Evolutionary conservation across 2,329 filamentous ascomycete species (phyloP), one percentile per base, ranked within the genome.

Genomic region (Paecilomyces dactylethromorphus): DNA sequence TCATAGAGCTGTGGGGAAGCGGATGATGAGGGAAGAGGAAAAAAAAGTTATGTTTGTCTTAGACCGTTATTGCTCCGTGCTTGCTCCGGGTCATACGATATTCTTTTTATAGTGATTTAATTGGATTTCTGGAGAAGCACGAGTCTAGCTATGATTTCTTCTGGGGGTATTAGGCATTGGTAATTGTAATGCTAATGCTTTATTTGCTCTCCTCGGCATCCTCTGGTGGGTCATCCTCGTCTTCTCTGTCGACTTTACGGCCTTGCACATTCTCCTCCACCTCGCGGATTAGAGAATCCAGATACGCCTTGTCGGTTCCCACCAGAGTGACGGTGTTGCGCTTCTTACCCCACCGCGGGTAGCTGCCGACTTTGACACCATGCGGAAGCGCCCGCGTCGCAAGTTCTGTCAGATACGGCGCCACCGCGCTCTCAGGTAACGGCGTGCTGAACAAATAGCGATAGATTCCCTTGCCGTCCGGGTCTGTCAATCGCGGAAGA

Each of bases 301-400:
- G 83, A 66, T 85, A 93, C 24, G 84, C 87, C 64, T 83, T 80
- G 70, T 97, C 89, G 64, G 85, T 86, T 15, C 81, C 86, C 15
- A 97, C 92, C 56, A 99, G 79, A 11, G 93, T 97, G 54, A 97
- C 91, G 0, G 92, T 94, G 74, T 97, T 97, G 63, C 82, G 82
- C 68, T 86, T 85, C 81, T 91, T 93, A 4, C 89, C 91, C 92
- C 92, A 97, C 58, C 91, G 82, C 35, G 94, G 94, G 75, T 99
- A 97, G 74, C 91, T 96, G 53, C 94, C 94, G 15, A 97, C 91
- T 78, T 97, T 97, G 68, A 97, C 83, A 2, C 91, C 92, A 68
- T 84, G 86, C 0, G 85, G 78, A 71, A 86, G 88, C 22, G 92
- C 89, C 72, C 85, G 85, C 29, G 79, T 82, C 3, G 92, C 90